These are phyloP conservation scores for Solanum arcanum DNA, from an alignment of 257 asterid genomes.

Conservation along the genomic window DNA sequence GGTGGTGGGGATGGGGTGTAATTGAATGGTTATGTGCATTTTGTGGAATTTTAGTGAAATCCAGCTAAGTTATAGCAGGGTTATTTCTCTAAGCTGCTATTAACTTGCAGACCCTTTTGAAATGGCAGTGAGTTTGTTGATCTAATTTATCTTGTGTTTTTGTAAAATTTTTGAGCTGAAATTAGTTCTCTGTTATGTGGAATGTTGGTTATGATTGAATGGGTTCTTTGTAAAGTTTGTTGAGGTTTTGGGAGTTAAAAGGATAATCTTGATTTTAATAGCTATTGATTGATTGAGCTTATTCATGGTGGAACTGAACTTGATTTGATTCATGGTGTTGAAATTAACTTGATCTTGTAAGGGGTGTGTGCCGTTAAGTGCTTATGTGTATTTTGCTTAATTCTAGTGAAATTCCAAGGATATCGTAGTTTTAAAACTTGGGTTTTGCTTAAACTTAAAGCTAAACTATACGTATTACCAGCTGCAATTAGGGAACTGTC, in stretches of 20 bases:
- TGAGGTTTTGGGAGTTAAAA: neutral
- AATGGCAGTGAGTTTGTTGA: constrained; percentile 32
- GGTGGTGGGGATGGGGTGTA: neutral
- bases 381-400: neutral
- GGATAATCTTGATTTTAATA: neutral
- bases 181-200: neutral
- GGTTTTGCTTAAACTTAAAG: neutral
- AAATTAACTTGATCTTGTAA: neutral
- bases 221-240: neutral
- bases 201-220: neutral
- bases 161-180: neutral
- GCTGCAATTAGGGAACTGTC: neutral
- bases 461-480: neutral
- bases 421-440: neutral
- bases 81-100: neutral
- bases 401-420: neutral
- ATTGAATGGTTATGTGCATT: neutral
- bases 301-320: neutral
- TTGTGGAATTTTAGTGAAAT: neutral
- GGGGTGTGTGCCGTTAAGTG: neutral
- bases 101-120: neutral
- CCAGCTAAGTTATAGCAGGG: neutral
- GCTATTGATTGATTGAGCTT: neutral
- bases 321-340: neutral
- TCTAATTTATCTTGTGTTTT: neutral